Percentiles rank a stretch among this genome's conserved stretches.
Conservation (phyloP, 2,329 filamentous ascomycete species). For the Xylariomycetidae sp. region DNA sequence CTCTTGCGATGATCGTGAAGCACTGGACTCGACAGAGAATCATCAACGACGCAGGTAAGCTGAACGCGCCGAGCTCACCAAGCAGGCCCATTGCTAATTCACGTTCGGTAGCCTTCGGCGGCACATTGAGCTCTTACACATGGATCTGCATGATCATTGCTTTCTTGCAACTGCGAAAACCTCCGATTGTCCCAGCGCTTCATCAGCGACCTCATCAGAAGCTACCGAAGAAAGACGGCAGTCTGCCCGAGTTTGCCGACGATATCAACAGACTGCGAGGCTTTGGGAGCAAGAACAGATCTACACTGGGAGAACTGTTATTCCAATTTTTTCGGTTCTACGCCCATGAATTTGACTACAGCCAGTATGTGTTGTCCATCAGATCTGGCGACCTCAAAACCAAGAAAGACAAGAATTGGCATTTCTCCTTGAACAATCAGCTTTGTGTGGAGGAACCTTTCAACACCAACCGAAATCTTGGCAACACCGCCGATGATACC, state of each 20-base stretch:
- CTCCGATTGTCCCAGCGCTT: slow-evolving; percentile 77
- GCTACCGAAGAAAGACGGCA: slow-evolving; percentile 55
- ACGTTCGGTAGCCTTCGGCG: slow-evolving; percentile 64
- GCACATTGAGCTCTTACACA: slow-evolving; percentile 94
- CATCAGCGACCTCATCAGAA: slow-evolving; percentile 66
- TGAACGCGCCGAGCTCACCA: no score
- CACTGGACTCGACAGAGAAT: slow-evolving; percentile 92
- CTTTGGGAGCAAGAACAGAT: slow-evolving; percentile 74
- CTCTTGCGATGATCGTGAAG: slow-evolving; percentile 94
- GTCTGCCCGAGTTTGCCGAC: slow-evolving; percentile 76
- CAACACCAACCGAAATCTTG: slow-evolving; percentile 81
- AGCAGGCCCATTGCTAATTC: no score
- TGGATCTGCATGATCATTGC: slow-evolving; percentile 99
- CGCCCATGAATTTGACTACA: slow-evolving; percentile 87
- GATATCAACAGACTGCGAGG: slow-evolving; percentile 68
- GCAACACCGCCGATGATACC: slow-evolving; percentile 93
- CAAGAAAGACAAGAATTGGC: slow-evolving; percentile 86
- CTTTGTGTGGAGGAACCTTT: slow-evolving; percentile 97
- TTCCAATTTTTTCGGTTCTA: slow-evolving; percentile 97
- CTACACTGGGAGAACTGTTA: slow-evolving; percentile 76
- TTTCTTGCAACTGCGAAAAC: slow-evolving; percentile 82
- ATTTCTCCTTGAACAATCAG: slow-evolving; percentile 70
- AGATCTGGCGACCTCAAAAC: slow-evolving; percentile 71
- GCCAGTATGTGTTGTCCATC: slow-evolving; percentile 77
- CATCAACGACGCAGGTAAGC: slow-evolving; percentile 90